Conservation (phyloP, 139 green algal genomes). For the Chlamydomonas sphaeroides region DNA sequence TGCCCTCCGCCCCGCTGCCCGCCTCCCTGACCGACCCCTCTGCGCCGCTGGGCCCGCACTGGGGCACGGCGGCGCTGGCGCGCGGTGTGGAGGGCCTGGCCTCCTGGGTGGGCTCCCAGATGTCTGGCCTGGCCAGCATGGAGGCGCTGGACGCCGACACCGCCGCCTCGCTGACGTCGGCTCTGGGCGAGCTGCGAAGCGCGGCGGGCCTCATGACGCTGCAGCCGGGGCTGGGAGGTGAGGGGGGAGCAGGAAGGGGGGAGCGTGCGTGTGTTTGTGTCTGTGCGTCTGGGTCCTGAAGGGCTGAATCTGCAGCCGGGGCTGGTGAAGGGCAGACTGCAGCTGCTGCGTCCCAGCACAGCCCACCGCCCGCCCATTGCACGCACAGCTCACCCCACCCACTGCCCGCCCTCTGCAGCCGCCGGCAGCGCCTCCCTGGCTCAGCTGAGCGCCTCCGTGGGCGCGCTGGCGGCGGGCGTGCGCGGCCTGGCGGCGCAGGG, state of each 20-base stretch:
- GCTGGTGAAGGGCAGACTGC: too few species aligned
- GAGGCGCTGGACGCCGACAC: conserved; percentile 7
- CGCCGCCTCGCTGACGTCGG: conserved; percentile 8
- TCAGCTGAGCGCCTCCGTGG: conserved; percentile 9
- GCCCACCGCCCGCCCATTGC: too few species aligned
- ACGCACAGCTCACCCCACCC: not conserved
- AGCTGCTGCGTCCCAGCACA: too few species aligned
- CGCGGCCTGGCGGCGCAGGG: not conserved
- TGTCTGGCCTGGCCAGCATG: not conserved
- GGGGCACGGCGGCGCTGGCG: not conserved
- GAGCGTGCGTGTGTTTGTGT: too few species aligned
- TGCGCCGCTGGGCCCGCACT: conserved; percentile 8
- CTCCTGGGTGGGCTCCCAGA: not conserved
- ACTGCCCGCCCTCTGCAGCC: not conserved
- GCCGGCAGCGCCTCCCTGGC: not conserved
- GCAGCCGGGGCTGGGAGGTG: conserved; percentile 26
- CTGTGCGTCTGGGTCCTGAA: too few species aligned
- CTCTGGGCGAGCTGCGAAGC: conserved; percentile 11
- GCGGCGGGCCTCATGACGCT: conserved; percentile 35
- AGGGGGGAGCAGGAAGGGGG: too few species aligned
- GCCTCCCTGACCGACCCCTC: too few species aligned
- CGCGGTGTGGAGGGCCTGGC: conserved; percentile 1
- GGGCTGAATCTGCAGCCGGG: too few species aligned
- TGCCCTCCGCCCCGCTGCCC: not conserved
- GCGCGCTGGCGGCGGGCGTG: not conserved